Conservation (phyloP, 106 monocot species). For the Dendrobium huoshanense region DNA sequence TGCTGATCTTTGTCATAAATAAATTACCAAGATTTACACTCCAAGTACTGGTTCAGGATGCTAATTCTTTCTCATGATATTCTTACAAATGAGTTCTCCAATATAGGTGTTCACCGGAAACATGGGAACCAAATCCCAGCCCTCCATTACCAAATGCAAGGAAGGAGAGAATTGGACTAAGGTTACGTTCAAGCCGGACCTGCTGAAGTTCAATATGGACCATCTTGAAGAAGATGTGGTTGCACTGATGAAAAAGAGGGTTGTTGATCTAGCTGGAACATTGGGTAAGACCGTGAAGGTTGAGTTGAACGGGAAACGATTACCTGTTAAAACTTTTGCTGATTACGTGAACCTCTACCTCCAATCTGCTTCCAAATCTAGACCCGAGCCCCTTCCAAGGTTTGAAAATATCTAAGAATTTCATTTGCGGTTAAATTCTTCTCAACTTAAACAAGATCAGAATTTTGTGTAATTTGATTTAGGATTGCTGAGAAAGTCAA, state of each 20-base stretch:
- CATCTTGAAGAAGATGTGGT: slow-evolving; percentile 87
- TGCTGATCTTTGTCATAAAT: neutral
- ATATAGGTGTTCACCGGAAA: slow-evolving; percentile 78
- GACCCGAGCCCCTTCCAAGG: slow-evolving; percentile 61
- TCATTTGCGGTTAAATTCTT: neutral
- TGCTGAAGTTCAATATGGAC: slow-evolving; percentile 87
- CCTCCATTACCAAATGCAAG: slow-evolving; percentile 79
- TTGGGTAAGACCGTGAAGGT: slow-evolving; percentile 94
- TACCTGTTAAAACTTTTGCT: slow-evolving; percentile 66
- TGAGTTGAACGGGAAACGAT: slow-evolving; percentile 60
- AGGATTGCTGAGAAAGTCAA: slow-evolving; percentile 71
- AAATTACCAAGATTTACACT: no score
- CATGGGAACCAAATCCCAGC: slow-evolving; percentile 74
- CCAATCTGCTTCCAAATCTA: slow-evolving; percentile 47
- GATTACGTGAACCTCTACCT: slow-evolving; percentile 86
- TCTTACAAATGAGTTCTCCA: neutral
- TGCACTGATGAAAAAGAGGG: slow-evolving; percentile 90
- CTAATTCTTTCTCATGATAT: neutral
- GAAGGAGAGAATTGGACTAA: slow-evolving; percentile 87
- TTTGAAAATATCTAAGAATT: neutral
- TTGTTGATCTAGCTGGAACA: slow-evolving; percentile 87
- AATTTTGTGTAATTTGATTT: neutral
- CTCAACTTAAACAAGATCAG: neutral
- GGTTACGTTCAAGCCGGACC: slow-evolving; percentile 89
- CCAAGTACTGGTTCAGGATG: neutral